Evolutionary conservation across 805 yeast species (phyloP), one percentile per base, ranked within the genome.

Genomic region (Ogataea saltuana): DNA sequence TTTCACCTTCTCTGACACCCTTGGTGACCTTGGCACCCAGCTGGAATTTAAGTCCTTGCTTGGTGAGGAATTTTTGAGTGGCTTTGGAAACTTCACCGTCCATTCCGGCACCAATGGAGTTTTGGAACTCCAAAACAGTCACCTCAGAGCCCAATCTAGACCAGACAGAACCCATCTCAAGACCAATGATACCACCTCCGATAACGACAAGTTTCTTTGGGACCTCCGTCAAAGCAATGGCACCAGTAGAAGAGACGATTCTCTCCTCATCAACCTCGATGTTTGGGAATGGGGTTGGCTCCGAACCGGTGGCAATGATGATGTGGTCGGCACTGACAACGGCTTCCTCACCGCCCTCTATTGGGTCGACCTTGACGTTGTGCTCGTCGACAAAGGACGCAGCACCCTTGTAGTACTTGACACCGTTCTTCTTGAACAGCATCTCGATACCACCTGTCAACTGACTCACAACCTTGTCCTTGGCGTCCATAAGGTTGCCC

Each of bases 121-220:
- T 75, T 69, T 83, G 88, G 81, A 79, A 93, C 77, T 93, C 99
- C 48, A 93, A 72, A 44, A 93, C 85, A 33, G 97, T 91, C 52
- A 93, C 99, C 73, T 93, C 89, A 32, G 96, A 74, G 33, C 99
- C 99, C 60, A 93, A 74, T 71, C 99, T 82, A 46, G 90, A 73
- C 84, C 95, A 93, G 36, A 93, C 99, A 19, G 98, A 90, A 51
- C 96, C 99, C 97, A 93, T 93, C 75, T 93, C 99, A 57, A 93
- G 80, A 63, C 99, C 99, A 66, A 93, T 93, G 73, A 93, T 91
- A 77, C 99, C 99, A 72, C 97, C 99, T 67, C 99, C 99, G 60
- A 93, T 91, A 70, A 93, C 82, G 55, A 91, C 85, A 63, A 93
- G 61, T 66, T 76, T 82, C 77, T 93, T 89, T 64, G 99, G 99